Conservation (phyloP, 805 yeast species). For the Wickerhamomyces bisporus region DNA sequence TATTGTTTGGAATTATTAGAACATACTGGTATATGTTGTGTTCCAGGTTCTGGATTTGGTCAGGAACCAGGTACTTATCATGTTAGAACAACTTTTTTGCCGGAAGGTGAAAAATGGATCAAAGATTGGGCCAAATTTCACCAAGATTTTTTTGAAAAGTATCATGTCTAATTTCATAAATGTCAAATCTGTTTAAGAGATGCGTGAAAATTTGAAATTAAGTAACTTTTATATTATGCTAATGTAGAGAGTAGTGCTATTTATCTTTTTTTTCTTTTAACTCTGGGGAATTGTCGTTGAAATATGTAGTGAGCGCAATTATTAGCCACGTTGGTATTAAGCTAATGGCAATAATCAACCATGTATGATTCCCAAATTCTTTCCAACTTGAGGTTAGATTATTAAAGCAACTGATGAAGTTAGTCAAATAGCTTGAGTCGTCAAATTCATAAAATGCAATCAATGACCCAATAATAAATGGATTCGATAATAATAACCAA, state of each 20-base stretch:
- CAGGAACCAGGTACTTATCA: slow-evolving; percentile 88
- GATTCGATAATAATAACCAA: slow-evolving; percentile 44
- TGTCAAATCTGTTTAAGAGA: background rate
- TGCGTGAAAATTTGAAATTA: no score
- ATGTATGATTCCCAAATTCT: slow-evolving; percentile 77
- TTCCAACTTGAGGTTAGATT: slow-evolving; percentile 61
- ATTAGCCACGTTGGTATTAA: slow-evolving; percentile 83
- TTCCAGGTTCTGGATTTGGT: slow-evolving; percentile 97
- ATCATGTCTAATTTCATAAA: no score
- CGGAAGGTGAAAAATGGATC: slow-evolving; percentile 93
- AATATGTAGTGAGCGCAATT: slow-evolving; percentile 24
- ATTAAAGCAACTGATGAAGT: slow-evolving; percentile 28
- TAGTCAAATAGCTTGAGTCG: slow-evolving; percentile 13
- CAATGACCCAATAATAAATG: slow-evolving; percentile 36
- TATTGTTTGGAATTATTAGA: slow-evolving; percentile 84
- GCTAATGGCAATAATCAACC: slow-evolving; percentile 66
- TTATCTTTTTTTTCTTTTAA: slow-evolving; percentile 6
- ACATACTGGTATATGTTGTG: slow-evolving; percentile 90
- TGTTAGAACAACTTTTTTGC: slow-evolving; percentile 92
- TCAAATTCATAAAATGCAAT: slow-evolving; percentile 25
- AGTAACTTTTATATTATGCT: no score
- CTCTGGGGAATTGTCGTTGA: slow-evolving; percentile 2
- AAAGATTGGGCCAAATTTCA: slow-evolving; percentile 77
- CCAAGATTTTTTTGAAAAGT: slow-evolving; percentile 46
- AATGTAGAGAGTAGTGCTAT: no score